A percentile compares a stretch with the other conserved stretches of the same genome.
These are phyloP conservation scores for Colletotrichum agaves DNA, from an alignment of 2,329 filamentous ascomycete genomes.

Conservation along the genomic window DNA sequence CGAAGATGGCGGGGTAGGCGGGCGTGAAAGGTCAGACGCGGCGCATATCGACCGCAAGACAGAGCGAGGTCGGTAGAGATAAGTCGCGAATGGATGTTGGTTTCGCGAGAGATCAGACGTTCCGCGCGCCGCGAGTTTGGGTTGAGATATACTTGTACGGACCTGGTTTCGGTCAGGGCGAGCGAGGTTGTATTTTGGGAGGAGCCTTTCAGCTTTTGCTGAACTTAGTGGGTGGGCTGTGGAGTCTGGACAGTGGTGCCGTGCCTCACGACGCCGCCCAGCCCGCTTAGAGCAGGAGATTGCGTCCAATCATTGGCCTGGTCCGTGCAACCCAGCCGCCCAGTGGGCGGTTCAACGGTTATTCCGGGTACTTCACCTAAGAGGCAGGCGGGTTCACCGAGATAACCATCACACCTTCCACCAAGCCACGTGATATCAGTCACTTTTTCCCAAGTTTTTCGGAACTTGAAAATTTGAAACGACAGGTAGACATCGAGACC, in stretches of 20 bases:
- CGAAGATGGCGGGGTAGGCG: constrained; percentile 35
- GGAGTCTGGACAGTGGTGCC: constrained; percentile 33
- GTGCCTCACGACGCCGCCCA: constrained; percentile 34
- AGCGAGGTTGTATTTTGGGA: constrained; percentile 26
- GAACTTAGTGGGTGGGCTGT: constrained; percentile 36
- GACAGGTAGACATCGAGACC: neutral
- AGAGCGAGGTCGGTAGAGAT: neutral
- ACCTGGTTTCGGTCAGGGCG: constrained; percentile 11
- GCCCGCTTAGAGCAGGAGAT: constrained; percentile 34
- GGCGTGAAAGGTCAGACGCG: constrained; percentile 30
- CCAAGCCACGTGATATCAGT: neutral
- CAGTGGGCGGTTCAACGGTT: constrained; percentile 16
- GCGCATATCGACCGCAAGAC: constrained; percentile 34
- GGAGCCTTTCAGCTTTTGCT: constrained; percentile 36
- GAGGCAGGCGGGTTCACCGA: neutral
- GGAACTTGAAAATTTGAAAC: neutral
- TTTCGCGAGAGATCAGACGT: constrained; percentile 12
- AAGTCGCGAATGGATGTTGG: neutral
- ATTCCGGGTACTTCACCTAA: neutral
- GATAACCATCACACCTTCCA: neutral
- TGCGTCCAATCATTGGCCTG: constrained; percentile 19
- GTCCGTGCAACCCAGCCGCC: constrained; percentile 7
- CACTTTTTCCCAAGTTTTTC: neutral
- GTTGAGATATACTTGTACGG: constrained; percentile 7
- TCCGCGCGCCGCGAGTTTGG: neutral